phyloP scores from a whole-genome alignment of 176 grass and related monocot genomes.

The Oryza brachyantha region DNA sequence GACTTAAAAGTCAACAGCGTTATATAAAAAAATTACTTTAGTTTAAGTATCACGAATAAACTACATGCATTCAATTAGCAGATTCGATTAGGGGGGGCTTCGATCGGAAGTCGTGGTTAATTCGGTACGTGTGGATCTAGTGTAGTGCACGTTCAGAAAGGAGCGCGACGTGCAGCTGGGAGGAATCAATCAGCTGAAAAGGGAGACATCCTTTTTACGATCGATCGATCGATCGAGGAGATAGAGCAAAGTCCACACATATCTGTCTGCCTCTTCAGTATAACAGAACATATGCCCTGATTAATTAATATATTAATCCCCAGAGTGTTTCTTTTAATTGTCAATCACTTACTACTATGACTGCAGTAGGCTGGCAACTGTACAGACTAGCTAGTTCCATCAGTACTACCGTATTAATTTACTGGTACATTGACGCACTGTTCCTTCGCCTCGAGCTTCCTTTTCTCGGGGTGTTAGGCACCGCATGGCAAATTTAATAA shows the following conservation, averaged over 20 bases:
- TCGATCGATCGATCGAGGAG: too few relatives aligned
- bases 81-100: not conserved
- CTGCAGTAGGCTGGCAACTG: not conserved
- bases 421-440: not conserved
- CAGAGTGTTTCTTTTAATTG: not conserved
- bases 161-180: not conserved
- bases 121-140: not conserved
- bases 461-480: not conserved
- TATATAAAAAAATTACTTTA: too few relatives aligned
- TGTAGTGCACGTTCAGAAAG: slow-evolving; percentile 13
- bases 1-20: too few relatives aligned
- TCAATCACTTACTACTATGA: too few relatives aligned
- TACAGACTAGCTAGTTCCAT: too few relatives aligned
- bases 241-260: not conserved
- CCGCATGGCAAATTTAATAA: too few relatives aligned
- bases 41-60: slow-evolving; percentile 8
- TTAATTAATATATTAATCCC: slow-evolving; percentile 5
- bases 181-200: not conserved
- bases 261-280: not conserved
- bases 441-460: not conserved
- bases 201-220: not conserved
- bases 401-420: too few relatives aligned
- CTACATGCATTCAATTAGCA: not conserved
- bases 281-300: not conserved
- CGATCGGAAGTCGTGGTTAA: slow-evolving; percentile 28